phyloP scores from a whole-genome alignment of 2,329 filamentous ascomycete genomes.

The Neopestalotiopsis clavispora region DNA sequence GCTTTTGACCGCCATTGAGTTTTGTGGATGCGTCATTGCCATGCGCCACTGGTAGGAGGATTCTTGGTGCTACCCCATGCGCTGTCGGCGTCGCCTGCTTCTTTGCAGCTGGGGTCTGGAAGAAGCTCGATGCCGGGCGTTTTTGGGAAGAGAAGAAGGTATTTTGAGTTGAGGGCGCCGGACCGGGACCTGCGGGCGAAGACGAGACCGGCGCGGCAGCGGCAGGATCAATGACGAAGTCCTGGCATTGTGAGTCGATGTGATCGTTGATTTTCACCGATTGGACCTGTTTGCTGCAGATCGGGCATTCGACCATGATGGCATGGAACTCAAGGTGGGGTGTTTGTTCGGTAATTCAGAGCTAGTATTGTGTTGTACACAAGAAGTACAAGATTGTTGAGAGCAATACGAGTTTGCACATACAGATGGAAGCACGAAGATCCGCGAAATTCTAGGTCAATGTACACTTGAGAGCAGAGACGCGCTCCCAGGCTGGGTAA shows the following conservation, averaged over 20 bases:
- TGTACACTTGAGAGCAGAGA: not conserved
- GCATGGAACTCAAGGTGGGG: not conserved
- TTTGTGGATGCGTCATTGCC: slow-evolving; percentile 31
- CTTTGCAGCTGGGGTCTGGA: slow-evolving; percentile 65
- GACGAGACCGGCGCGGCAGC: slow-evolving; percentile 36
- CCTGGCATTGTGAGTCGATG: slow-evolving; percentile 81
- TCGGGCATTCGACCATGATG: slow-evolving; percentile 74
- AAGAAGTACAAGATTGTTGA: not conserved
- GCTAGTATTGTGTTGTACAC: not conserved
- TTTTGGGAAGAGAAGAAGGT: slow-evolving; percentile 50
- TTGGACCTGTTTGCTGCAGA: slow-evolving; percentile 77
- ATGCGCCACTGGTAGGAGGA: slow-evolving; percentile 40
- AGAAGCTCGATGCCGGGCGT: slow-evolving; percentile 62
- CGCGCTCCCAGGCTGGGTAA: not conserved
- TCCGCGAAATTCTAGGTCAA: not conserved
- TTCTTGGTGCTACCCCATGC: slow-evolving; percentile 32
- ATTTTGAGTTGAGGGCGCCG: slow-evolving; percentile 40
- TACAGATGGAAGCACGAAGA: not conserved
- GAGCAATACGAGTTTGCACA: not conserved
- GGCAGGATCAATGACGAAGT: slow-evolving; percentile 62
- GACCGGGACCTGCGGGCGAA: slow-evolving; percentile 39
- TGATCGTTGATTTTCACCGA: slow-evolving; percentile 83
- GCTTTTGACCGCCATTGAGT: slow-evolving; percentile 49
- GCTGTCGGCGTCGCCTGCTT: slow-evolving; percentile 44
- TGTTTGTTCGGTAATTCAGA: not conserved